Evolutionary conservation across 116 monocot genomes (phyloP), one percentile per base, ranked within the genome.

Genomic region (Papilionanthe hybrid): DNA sequence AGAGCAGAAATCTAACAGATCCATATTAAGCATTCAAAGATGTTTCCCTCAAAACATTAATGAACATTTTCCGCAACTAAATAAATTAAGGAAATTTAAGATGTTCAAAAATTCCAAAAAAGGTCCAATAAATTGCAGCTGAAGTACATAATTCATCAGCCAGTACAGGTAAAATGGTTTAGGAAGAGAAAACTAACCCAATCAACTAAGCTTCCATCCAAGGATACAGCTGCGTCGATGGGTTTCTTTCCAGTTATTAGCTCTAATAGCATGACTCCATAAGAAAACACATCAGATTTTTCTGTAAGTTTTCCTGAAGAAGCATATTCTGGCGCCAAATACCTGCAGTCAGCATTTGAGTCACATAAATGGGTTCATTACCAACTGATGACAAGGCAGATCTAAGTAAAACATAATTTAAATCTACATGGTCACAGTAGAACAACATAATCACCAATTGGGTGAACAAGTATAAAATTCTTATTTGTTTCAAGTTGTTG

Each of bases 291-390:
- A 78, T 95, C 95, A 10, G 95, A 95, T 79, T 81, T 86, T 28
- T 93, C 95, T 32, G 93, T 95, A 53, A 95, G 91, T 85, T 91
- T 93, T 55, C 95, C 95, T 81, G 91, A 86, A 72, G 83, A 76
- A 56, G 86, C 93, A 78, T 95, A 95, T 79, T 95, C 95, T 77
- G 95, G 95, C 30, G 95, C 93, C 82, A 95, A 23, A 80, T 95
- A 95, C 81, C 95, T 95, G 83, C 12, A 81, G 48, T 32, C 69
- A 69, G 73, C 44, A 73, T 73, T 73, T n/a, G 44, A 73, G 32
- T 69, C 28, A 69, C 69, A 69, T 37, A 37, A 69, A 69, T 5
- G 9, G n/a, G 9, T 23, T 60, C 60, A 11, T 60, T 22, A 60
- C 60, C 23, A 60, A 25, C 60, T 23, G 25, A 60, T 60, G 23